Evolutionary conservation across 1,139 yeast species (phyloP).

Genomic region (Saccharomyces hybrid): DNA sequence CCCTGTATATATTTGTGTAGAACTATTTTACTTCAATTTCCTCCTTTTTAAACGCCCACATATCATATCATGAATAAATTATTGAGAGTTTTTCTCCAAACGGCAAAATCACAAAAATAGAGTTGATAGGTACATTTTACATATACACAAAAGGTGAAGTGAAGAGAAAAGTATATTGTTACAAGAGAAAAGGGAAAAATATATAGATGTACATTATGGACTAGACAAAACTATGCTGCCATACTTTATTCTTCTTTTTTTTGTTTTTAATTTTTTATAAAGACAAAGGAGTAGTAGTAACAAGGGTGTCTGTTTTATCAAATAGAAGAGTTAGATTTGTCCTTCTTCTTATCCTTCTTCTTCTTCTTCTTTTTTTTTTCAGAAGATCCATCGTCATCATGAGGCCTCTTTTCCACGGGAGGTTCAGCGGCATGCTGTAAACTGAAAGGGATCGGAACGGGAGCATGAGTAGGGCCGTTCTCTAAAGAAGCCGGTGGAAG

Average conservation of each 20-base stretch:
- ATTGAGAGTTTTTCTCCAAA: not conserved
- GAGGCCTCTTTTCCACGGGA: conserved; percentile 25
- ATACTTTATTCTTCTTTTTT: not conserved
- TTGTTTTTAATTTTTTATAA: not conserved
- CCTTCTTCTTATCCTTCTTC: conserved; percentile 38
- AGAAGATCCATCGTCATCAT: conserved; percentile 29
- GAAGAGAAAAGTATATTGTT: not conserved
- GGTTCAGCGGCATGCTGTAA: conserved; percentile 19
- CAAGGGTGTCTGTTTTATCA: not conserved
- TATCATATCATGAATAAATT: not conserved
- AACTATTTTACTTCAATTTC: not conserved
- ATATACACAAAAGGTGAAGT: not conserved
- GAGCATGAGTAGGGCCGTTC: conserved; percentile 34
- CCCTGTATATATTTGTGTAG: not conserved
- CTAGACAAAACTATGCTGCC: not conserved
- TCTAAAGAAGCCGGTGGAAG: conserved; percentile 22
- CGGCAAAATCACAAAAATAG: not conserved
- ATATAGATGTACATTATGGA: not conserved
- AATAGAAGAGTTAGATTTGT: conserved; percentile 15
- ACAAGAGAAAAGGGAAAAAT: not conserved
- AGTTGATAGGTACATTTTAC: not conserved
- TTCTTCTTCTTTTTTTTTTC: conserved; percentile 39
- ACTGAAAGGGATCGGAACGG: conserved; percentile 35
- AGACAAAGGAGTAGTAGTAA: not conserved
- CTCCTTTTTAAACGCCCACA: not conserved